Evolutionary conservation across 2,329 filamentous ascomycete species (phyloP), one percentile per base, ranked within the genome.

Genomic region (Fusarium sublunatum): DNA sequence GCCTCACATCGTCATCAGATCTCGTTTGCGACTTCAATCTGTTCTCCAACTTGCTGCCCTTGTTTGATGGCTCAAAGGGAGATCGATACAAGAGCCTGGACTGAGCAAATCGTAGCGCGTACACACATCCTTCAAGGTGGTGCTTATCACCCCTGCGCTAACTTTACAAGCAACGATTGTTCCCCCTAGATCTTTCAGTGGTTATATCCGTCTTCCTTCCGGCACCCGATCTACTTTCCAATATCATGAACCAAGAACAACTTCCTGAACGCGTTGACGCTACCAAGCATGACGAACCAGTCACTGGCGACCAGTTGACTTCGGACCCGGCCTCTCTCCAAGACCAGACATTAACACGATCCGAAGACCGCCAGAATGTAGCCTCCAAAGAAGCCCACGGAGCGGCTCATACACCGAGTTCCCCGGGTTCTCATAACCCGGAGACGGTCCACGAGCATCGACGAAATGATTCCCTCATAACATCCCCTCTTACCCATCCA

Each of bases 401-500:
- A 40, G 24, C 38, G 25, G 53, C 56, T 42, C 57, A 50, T 26
- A 28, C 22, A 39, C 39, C 50, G 35, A 29, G 49, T 13, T 40
- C 45, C 29, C 51, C 54, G 25, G 25, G 34, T 15, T 46, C 36
- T 22, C 41, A 38, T 7, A 31, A 35, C 6, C 15, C 48, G 11
- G 46, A 36, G 6, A 42, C 44, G 8, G 28, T 57, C 15, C 47
- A n/a, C 9, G 46, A 45, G 29, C 22, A 50, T 28, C 59, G 44
- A 39, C 57, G 65, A 35, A 65, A 53, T 12, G 58, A 65, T 13
- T 68, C 73, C 6, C 55, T 65, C 6, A 40, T 73, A 5, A 58
- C 65, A 6, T 67, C 70, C 7, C 75, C 72, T n/a, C 60, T 78
- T 49, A 76, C 71, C 0, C 76, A 79, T 44, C 77, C 76, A 12